Base-by-base conservation (phyloP, 257 asterid species). In the Fraxinus anomala region DNA sequence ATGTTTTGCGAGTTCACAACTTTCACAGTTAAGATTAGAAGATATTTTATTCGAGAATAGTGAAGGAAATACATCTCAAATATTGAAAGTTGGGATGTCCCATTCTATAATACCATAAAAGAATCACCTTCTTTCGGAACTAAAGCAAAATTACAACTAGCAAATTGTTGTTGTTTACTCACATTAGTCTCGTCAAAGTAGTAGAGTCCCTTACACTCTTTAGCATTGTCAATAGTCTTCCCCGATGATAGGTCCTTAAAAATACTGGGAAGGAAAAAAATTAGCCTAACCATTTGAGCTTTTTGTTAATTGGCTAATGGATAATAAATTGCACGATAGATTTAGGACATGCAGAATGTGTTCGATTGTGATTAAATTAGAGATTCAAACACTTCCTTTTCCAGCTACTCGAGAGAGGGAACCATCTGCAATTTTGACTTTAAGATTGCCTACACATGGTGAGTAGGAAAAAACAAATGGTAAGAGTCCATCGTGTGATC, bases 151-250 rank as follows among this genome's bases (percentile, higher is more conserved):
- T 11, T n/a, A 47, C 17, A 47, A 11, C 5, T 47, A 1, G 56
- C n/a, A 47, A 16, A 12, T 47, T 47, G n/a, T 13, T 0, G 14
- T 47, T 13, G 56, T 47, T 13, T 16, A 47, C n/a, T 11, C 5
- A 47, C 56, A 11, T 12, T 3, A 3, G 19, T 19, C n/a, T 13
- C 9, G 1, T 47, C n/a, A 47, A 47, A 16, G 6, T 47, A 47
- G 72, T 72, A 78, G 70, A 78, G 70, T 1, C 76, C 81, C 6
- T 42, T 5, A 1, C 37, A 51, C 12, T 70, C 61, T 39, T 67
- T 78, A 68, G 80, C 80, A 77, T 37, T 24, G 49, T 49, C 77
- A 78, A 63, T 79, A 37, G 12, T 79, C 73, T 40, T 73, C 49
- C 54, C 56, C 33, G 40, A 72, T 42, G 16, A 40, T 11, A 72